Conservation (phyloP, 2,329 filamentous ascomycete genomes). For the Nannizziopsis arthrosporioides region DNA sequence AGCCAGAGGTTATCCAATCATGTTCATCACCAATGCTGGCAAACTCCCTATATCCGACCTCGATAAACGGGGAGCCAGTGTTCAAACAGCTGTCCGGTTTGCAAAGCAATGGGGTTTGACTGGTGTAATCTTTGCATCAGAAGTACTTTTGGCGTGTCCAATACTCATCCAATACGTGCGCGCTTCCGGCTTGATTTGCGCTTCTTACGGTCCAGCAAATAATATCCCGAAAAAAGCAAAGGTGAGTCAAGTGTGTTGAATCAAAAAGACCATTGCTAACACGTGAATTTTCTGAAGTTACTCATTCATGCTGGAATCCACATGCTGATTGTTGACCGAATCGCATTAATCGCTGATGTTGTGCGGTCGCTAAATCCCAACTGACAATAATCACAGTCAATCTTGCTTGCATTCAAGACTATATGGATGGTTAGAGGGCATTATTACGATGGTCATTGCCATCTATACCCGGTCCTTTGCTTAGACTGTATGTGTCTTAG, state of each 20-base stretch:
- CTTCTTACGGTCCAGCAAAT: constrained; percentile 29
- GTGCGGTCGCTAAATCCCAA: background rate
- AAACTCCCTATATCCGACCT: constrained; percentile 19
- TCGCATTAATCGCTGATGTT: constrained; percentile 15
- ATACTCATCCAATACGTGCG: constrained; percentile 27
- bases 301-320: constrained; percentile 19
- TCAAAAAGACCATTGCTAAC: background rate
- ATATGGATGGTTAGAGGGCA: no score
- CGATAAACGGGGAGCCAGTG: constrained; percentile 25
- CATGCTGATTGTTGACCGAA: constrained; percentile 18
- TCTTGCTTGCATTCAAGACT: no score
- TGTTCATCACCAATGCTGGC: constrained; percentile 24
- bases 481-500: no score
- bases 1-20: constrained; percentile 18
- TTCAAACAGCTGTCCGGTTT: constrained; percentile 31
- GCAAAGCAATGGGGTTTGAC: constrained; percentile 29
- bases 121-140: constrained; percentile 29
- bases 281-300: constrained; percentile 11
- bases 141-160: constrained; percentile 29
- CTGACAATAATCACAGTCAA: no score
- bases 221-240: constrained; percentile 19
- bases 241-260: constrained; percentile 12
- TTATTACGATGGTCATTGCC: no score
- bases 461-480: no score
- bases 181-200: constrained; percentile 24